Percentiles rank a stretch among this genome's conserved stretches.
phyloP scores from a whole-genome alignment of 495 filamentous ascomycete genomes.

The Aspergillus affinis region DNA sequence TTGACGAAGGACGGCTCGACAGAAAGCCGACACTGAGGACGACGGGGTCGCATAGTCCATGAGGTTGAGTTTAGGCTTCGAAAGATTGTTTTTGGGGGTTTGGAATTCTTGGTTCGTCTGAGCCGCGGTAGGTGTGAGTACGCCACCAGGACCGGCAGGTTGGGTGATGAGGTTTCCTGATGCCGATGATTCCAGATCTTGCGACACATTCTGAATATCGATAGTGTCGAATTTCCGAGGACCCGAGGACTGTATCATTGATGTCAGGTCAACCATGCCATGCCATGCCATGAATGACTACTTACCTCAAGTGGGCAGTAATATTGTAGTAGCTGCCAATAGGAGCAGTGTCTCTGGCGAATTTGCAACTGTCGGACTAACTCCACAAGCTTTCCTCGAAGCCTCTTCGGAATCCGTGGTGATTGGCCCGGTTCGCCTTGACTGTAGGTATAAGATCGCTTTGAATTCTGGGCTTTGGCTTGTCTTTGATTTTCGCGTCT shows the following conservation, averaged over 20 bases:
- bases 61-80: slow-evolving; percentile 40
- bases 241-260: slow-evolving; percentile 28
- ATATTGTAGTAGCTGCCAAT: slow-evolving; percentile 69
- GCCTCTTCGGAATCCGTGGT: slow-evolving; percentile 64
- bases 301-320: slow-evolving; percentile 69
- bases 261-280: not conserved
- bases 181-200: slow-evolving; percentile 16
- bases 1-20: slow-evolving; percentile 69
- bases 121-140: not conserved
- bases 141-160: slow-evolving; percentile 10
- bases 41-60: slow-evolving; percentile 70
- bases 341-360: slow-evolving; percentile 72
- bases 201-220: slow-evolving; percentile 14
- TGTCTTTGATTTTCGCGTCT: not conserved
- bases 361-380: slow-evolving; percentile 69
- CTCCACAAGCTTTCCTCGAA: slow-evolving; percentile 59
- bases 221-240: slow-evolving; percentile 30
- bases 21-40: slow-evolving; percentile 81
- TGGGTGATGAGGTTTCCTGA: slow-evolving; percentile 35
- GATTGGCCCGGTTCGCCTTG: slow-evolving; percentile 26
- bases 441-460: not conserved
- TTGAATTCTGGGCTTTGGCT: too few species aligned
- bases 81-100: not conserved
- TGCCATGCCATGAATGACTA: not conserved
- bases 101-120: not conserved